Base-by-base conservation (phyloP, 2,329 filamentous ascomycete species). In the Corinectria fuckeliana region DNA sequence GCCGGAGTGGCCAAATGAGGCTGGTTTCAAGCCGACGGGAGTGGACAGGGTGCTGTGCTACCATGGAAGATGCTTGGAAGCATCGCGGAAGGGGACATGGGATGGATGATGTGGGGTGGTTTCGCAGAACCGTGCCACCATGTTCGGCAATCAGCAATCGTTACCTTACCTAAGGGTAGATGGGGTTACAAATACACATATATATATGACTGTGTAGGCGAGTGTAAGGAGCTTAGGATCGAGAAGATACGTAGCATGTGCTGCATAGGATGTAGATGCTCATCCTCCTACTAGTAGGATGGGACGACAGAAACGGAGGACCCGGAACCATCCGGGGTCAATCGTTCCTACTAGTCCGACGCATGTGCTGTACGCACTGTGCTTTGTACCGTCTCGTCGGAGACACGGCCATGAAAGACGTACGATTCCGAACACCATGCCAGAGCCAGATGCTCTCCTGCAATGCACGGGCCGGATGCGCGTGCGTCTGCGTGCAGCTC, bases 131-230 rank as follows among this genome's bases (percentile, higher is more conserved):
- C 26, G 44, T 49, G 34, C 49, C 32, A 42, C 52, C n/a, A n/a
- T 23, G 52, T 20, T 28, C 36, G 28, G 20, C 52, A 56, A 42
- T 49, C 42, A n/a, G n/a, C n/a, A n/a, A n/a, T n/a, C n/a, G n/a
- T n/a, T n/a, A n/a, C n/a, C n/a, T n/a, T n/a, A n/a, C n/a, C n/a
- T n/a, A 48, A 39, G 13, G 39, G 11, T 26, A n/a, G n/a, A n/a
- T n/a, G n/a, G n/a, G n/a, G n/a, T n/a, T n/a, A n/a, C 13, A 5
- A 42, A 32, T 14, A 26, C 9, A 14, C 2, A 41, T 41, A 20
- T 23, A 38, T 39, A 28, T 32, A 51, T 23, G 11, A n/a, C 16
- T 3, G n/a, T n/a, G n/a, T n/a, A n/a, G n/a, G n/a, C n/a, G n/a
- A n/a, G n/a, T n/a, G n/a, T n/a, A n/a, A n/a, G n/a, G n/a, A n/a